Base-by-base conservation (phyloP, 768 basidiomycete species). In the Auriscalpium orientale region DNA sequence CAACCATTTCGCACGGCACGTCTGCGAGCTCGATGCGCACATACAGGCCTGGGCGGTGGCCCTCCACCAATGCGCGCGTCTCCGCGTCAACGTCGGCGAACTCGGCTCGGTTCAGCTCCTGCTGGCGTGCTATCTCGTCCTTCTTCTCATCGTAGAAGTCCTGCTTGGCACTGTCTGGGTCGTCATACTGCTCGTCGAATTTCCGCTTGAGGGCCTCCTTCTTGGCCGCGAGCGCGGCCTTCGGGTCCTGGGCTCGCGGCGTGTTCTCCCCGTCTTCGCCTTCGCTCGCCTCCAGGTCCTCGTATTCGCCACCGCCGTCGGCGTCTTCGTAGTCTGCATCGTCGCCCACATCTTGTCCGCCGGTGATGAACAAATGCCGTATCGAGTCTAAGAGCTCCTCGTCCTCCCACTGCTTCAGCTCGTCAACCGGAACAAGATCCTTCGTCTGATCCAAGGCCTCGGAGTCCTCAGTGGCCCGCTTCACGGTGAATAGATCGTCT, bases 121-220 rank as follows among this genome's bases (percentile, higher is more conserved):
- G 83, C 65, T 97, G 94, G 9, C 80, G 79, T 20, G 91, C 82
- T 66, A 99, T 90, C 65, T 94, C 92, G 18, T 89, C 90, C 73
- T 98, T 99, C 69, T 89, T 85, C 66, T 87, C 83, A 49, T 86
- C 82, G 74, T 97, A 99, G 65, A 97, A 97, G 65, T 93, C 91
- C 68, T 83, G 71, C 64, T 89, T 87, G 55, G 83, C 72, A 54
- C 79, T 77, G 46, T 89, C 87, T 3, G 89, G 88, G 61, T 94
- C 91, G 68, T 97, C 93, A 70, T 98, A 98, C 70, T 95, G 89
- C 64, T 92, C 91, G 70, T 99, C 91, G 67, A 99, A 99, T 69
- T 95, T 95, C 61, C 85, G 84, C 71, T 97, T 97, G 57, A 98
- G 79, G 2, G 79, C 82, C 63, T 90, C 91, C 73, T 98, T 98